Percentiles rank a stretch among this genome's conserved stretches.
Evolutionary conservation across 2,329 filamentous ascomycete genomes (phyloP).

Genomic region (Celoporthe dispersa): DNA sequence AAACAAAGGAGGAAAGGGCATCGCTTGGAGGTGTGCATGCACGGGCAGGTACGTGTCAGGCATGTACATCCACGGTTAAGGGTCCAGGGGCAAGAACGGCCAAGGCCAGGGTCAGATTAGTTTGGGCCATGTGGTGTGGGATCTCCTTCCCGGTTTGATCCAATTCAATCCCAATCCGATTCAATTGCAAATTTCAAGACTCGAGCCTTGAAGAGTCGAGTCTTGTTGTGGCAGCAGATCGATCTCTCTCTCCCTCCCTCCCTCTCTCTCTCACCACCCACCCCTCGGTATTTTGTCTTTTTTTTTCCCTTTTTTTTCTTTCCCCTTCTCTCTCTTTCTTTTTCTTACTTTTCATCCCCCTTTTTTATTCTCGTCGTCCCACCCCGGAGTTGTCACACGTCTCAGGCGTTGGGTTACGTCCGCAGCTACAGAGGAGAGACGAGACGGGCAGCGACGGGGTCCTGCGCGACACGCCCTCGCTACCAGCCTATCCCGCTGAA

Average conservation of each 20-base stretch:
- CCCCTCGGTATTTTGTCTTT: no score
- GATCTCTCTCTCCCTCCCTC: not conserved
- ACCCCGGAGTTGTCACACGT: not conserved
- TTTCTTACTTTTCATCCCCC: not conserved
- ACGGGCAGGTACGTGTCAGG: no score
- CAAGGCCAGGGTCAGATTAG: not conserved
- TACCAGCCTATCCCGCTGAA: not conserved
- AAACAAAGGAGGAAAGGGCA: no score
- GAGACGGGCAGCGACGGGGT: not conserved
- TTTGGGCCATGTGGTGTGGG: not conserved
- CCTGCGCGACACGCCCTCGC: not conserved
- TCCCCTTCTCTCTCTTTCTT: not conserved
- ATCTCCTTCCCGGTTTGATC: not conserved
- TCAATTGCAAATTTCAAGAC: slow-evolving; percentile 1
- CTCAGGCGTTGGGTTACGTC: not conserved
- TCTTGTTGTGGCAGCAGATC: not conserved
- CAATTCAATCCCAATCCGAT: not conserved
- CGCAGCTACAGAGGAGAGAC: not conserved
- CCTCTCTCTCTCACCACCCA: no score
- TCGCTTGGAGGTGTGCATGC: no score
- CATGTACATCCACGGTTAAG: no score
- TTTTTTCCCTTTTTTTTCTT: not conserved
- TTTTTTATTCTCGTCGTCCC: no score
- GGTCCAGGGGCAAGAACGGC: not conserved
- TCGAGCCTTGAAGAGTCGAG: not conserved